Conservation (phyloP, 2,329 filamentous ascomycete species). For the Alternaria metachromatica region DNA sequence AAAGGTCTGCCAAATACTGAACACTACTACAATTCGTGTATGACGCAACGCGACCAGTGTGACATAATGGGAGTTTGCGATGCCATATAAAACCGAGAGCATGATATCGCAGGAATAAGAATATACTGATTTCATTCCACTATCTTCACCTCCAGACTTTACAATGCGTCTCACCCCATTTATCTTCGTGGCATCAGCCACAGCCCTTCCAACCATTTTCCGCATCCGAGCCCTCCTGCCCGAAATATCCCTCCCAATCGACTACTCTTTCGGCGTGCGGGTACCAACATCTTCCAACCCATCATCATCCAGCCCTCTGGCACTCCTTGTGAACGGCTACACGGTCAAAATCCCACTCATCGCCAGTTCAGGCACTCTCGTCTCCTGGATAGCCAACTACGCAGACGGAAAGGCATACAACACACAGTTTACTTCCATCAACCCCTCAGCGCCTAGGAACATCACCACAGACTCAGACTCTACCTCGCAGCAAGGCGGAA, state of each 20-base stretch:
- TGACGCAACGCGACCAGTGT: neutral
- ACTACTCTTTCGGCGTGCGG: neutral
- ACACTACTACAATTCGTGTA: neutral
- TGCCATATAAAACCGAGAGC: neutral
- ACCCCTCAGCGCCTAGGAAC: neutral
- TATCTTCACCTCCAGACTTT: too few species aligned
- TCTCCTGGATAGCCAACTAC: constrained; percentile 2
- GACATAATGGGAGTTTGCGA: too few species aligned
- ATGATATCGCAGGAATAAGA: neutral
- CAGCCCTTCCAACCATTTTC: neutral
- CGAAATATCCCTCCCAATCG: neutral
- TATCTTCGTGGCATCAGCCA: neutral
- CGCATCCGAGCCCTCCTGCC: neutral
- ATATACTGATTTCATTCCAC: neutral
- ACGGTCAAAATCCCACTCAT: neutral
- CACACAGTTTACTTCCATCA: neutral
- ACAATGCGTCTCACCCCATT: neutral
- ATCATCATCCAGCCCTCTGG: neutral
- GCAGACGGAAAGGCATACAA: neutral
- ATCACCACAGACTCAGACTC: neutral
- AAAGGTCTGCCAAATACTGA: too few species aligned
- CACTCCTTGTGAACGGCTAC: neutral
- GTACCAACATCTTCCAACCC: neutral
- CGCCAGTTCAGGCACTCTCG: neutral
- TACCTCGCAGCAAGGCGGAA: neutral